Conservation (phyloP, 1,139 yeast genomes). For the Nakaseomyces kungkrabaensis region DNA sequence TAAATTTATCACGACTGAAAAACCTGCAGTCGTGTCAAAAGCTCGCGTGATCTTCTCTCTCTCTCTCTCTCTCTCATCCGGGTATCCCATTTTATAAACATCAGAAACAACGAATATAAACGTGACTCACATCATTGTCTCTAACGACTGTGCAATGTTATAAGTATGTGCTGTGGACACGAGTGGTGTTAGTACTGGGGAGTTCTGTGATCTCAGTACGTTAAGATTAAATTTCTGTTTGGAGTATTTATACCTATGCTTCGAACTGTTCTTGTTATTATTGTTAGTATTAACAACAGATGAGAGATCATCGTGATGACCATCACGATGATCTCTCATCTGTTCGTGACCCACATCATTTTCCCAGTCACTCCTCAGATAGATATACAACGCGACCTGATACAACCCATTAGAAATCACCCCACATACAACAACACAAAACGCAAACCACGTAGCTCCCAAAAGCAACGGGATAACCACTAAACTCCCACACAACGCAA, state of each 20-base stretch:
- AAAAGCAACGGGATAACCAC: neutral
- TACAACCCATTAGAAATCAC: neutral
- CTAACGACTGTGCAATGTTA: neutral
- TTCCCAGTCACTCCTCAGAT: neutral
- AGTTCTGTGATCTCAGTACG: neutral
- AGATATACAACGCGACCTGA: neutral
- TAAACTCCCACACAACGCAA: neutral
- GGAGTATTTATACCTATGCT: neutral
- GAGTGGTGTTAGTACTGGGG: neutral
- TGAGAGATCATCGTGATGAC: too few relatives aligned
- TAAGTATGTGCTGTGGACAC: neutral
- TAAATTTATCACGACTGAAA: too few relatives aligned
- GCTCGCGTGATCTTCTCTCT: too few relatives aligned
- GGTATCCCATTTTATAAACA: neutral
- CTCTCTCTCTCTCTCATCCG: too few relatives aligned
- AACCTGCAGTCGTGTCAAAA: too few relatives aligned
- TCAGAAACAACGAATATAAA: neutral
- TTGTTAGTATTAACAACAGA: too few relatives aligned
- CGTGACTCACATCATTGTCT: neutral
- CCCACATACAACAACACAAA: neutral
- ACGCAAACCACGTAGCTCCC: slow-evolving; percentile 2
- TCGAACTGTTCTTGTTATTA: neutral
- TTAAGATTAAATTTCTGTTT: neutral
- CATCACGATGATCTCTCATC: too few relatives aligned
- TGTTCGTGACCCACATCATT: too few relatives aligned